These are phyloP conservation scores for Haplographium delicatum DNA, from an alignment of 495 filamentous ascomycete species.

Conservation along the genomic window DNA sequence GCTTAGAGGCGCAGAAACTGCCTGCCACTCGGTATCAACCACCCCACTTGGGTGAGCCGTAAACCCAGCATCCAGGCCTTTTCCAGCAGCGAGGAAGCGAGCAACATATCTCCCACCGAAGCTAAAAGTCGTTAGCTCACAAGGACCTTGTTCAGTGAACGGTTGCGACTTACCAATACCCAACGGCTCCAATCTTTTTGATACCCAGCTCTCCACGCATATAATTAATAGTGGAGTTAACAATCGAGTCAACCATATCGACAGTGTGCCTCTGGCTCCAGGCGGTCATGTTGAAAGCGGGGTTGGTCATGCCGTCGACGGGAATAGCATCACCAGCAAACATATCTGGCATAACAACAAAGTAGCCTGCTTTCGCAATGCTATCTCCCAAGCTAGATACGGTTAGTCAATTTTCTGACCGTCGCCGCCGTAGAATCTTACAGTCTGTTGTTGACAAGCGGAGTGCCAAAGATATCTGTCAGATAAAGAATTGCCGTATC, in stretches of 20 bases:
- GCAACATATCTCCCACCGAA: constrained; percentile 43
- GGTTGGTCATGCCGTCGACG: constrained; percentile 41
- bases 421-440: constrained; percentile 28
- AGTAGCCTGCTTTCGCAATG: constrained; percentile 70
- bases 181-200: constrained; percentile 58
- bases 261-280: constrained; percentile 53
- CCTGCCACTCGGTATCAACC: constrained; percentile 57
- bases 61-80: constrained; percentile 54
- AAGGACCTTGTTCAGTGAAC: constrained; percentile 24
- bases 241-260: constrained; percentile 56
- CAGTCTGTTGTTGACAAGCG: constrained; percentile 59
- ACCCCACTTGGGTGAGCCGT: constrained; percentile 67
- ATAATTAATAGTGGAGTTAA: constrained; percentile 55
- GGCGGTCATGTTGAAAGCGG: constrained; percentile 41
- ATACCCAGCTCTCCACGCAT: constrained; percentile 47
- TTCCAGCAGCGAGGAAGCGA: constrained; percentile 35
- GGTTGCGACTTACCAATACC: constrained; percentile 53
- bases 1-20: constrained; percentile 57
- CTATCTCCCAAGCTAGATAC: constrained; percentile 54
- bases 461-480: constrained; percentile 57
- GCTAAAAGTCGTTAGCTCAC: not conserved
- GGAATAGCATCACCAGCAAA: constrained; percentile 52
- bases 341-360: constrained; percentile 69
- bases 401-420: constrained; percentile 26
- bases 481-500: constrained; percentile 46